Evolutionary conservation across 75 land plant genomes (phyloP).

Genomic region (Pinus albicaulis): DNA sequence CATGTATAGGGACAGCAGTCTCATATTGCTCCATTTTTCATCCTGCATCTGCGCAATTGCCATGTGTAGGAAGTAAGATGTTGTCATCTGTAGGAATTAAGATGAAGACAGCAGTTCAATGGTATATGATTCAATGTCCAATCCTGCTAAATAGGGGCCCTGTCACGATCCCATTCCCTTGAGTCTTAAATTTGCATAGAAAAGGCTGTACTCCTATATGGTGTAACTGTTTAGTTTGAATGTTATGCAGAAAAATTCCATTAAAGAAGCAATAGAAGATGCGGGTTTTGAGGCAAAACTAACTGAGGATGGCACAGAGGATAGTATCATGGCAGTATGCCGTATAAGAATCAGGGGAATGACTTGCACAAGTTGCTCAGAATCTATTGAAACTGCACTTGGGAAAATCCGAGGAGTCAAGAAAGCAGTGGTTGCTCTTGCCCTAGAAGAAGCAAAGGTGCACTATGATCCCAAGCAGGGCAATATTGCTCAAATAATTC

Average conservation of each 20-base stretch:
- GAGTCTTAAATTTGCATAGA: background rate
- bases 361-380: constrained; percentile 93
- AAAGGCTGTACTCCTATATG: background rate
- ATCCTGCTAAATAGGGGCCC: background rate
- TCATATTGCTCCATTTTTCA: background rate
- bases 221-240: background rate
- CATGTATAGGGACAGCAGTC: background rate
- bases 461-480: constrained; percentile 68
- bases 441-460: constrained; percentile 86
- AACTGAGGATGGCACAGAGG: constrained; percentile 42
- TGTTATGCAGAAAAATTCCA: constrained; percentile 51
- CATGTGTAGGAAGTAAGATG: background rate
- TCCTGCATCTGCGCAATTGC: constrained; percentile 1
- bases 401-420: constrained; percentile 68
- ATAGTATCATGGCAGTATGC: constrained; percentile 44
- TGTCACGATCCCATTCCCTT: background rate
- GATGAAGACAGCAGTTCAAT: background rate
- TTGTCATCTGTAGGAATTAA: background rate
- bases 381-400: constrained; percentile 66
- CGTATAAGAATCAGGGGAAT: constrained; percentile 87
- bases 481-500: constrained; percentile 35
- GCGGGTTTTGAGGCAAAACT: constrained; percentile 57
- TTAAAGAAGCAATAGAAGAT: constrained; percentile 76
- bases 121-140: background rate
- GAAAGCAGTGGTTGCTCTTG: constrained; percentile 80